Conservation (phyloP, 1,139 yeast species). For the Zygotorulaspora mrakii region DNA sequence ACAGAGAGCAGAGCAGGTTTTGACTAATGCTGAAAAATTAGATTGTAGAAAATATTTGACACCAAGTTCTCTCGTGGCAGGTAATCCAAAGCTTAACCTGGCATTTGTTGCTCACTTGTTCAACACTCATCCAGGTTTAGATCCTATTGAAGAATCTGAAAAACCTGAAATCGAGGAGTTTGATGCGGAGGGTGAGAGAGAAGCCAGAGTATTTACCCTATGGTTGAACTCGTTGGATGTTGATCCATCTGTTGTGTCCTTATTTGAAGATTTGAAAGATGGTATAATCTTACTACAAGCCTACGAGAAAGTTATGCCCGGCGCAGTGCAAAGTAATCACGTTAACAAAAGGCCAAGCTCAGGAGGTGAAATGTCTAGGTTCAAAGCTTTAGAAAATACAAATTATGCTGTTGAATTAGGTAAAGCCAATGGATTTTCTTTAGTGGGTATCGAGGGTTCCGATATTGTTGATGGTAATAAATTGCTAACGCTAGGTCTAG, state of each 20-base stretch:
- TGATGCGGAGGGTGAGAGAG: conserved; percentile 99
- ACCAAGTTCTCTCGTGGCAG: conserved; percentile 87
- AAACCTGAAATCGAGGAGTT: conserved; percentile 85
- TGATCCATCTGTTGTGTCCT: conserved; percentile 85
- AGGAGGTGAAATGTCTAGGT: conserved; percentile 74
- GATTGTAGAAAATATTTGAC: conserved; percentile 94
- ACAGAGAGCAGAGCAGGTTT: conserved; percentile 80
- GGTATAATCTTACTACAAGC: conserved; percentile 89
- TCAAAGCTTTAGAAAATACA: conserved; percentile 93
- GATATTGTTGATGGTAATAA: conserved; percentile 94
- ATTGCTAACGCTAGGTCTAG: conserved; percentile 86
- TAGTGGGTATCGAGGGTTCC: conserved; percentile 97
- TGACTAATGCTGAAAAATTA: conserved; percentile 81
- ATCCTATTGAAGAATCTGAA: conserved; percentile 90
- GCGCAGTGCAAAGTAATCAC: conserved; percentile 74
- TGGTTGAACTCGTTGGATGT: conserved; percentile 97
- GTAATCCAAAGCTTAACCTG: conserved; percentile 92
- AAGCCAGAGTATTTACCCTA: conserved; percentile 94
- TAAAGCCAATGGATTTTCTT: conserved; percentile 82
- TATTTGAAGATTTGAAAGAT: conserved; percentile 93
- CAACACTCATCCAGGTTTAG: conserved; percentile 95
- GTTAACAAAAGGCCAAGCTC: conserved; percentile 76
- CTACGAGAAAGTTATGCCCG: conserved; percentile 92
- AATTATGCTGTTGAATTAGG: conserved; percentile 97
- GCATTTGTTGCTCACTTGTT: conserved; percentile 97